Percentiles rank a stretch among this genome's conserved stretches.
Conservation (phyloP, 2,329 filamentous ascomycete genomes). For the Epicoccum nigrum region DNA sequence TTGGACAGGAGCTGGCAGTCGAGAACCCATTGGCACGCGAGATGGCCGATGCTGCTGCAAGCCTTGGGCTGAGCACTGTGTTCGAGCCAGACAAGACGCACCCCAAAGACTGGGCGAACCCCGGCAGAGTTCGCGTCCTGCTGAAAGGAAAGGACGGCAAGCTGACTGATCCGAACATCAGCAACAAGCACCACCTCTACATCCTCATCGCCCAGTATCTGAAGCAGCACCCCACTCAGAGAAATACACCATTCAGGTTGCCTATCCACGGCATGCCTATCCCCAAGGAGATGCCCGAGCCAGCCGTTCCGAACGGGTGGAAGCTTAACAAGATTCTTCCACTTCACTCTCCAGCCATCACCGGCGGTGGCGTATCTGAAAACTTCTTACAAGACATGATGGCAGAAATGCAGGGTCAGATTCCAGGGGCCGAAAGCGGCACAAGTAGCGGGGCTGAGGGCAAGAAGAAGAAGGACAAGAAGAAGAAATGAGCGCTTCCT, state of each 20-base stretch:
- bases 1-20: constrained; percentile 74
- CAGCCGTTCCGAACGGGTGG: constrained; percentile 78
- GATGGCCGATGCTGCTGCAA: constrained; percentile 77
- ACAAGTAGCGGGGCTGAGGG: constrained; percentile 32
- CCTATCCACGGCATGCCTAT: constrained; percentile 74
- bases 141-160: constrained; percentile 66
- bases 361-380: constrained; percentile 90
- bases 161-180: constrained; percentile 59
- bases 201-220: constrained; percentile 79
- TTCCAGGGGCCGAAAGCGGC: constrained; percentile 30
- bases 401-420: constrained; percentile 76
- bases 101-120: constrained; percentile 97
- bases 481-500: constrained; percentile 41
- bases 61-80: constrained; percentile 71
- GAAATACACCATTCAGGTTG: constrained; percentile 71
- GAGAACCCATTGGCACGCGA: constrained; percentile 85
- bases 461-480: constrained; percentile 49
- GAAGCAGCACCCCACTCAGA: constrained; percentile 76
- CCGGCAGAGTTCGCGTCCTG: constrained; percentile 82
- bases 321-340: constrained; percentile 86
- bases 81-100: constrained; percentile 93
- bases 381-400: constrained; percentile 97
- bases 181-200: constrained; percentile 88
- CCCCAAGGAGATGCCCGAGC: constrained; percentile 70
- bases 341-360: constrained; percentile 85